Base-by-base conservation (phyloP, 768 basidiomycete genomes). In the Boletus edulis region DNA sequence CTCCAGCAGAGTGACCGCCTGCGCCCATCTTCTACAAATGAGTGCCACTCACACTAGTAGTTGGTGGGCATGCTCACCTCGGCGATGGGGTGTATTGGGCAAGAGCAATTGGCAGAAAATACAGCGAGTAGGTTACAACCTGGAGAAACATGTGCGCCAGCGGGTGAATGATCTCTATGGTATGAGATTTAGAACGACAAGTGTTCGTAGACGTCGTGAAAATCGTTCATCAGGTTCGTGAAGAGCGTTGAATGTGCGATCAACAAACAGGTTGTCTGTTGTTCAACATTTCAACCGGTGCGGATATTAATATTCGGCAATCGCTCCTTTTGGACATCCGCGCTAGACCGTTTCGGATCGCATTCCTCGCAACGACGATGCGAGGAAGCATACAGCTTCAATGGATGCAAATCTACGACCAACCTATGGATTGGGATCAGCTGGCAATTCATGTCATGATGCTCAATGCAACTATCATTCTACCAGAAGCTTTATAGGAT, bases 1-100 rank as follows among this genome's bases (percentile, higher is more conserved):
- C 62, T 80, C 75, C 22, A 87, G 67, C 41, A 87, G 63, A 18
- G 83, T 79, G 1, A 76, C 73, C 5, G 89, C 88, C 59, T 92
- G 91, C 29, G 86, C 94, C 94, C 94, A 96, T 76, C 94, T 94
- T 42, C 20, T 38, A 15, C 24, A n/a, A 29, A 38, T 67, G 32
- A 62, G 59, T 32, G 18, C 17, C 41, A 52, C 46, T 42, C 29
- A 7, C 40, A n/a, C 29, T 22, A 39, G 31, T 10, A 9, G 20
- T 6, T 7, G 3, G 24, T 18, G n/a, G 17, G 22, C 3, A 52
- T 14, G 32, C 63, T 54, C 55, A 51, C 69, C 69, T 71, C 32
- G 69, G 56, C 13, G 53, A 46, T 39, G 69, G 71, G 20, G 44
- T 46, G 41, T 69, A 67, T 44, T 61, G 63, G 14, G 69, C 63